Conservation (phyloP, 2,329 filamentous ascomycete genomes). For the Ceratocystis cacaofunesta region DNA sequence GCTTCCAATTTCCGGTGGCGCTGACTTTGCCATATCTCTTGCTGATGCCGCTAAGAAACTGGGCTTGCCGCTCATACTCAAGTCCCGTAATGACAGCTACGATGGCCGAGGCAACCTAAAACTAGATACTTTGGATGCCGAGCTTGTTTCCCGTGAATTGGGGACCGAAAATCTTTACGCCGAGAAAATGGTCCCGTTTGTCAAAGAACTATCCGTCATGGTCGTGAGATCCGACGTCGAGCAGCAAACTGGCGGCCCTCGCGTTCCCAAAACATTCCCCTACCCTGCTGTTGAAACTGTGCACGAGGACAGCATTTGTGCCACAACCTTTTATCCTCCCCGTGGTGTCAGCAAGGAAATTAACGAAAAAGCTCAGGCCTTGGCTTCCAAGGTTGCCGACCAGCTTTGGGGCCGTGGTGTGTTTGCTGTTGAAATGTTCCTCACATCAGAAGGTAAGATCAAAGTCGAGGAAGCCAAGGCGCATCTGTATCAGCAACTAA, state of each 20-base stretch:
- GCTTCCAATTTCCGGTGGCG: conserved; percentile 41
- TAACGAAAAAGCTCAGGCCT: conserved; percentile 51
- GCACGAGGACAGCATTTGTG: conserved; percentile 91
- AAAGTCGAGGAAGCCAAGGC: conserved; percentile 11
- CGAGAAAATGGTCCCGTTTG: conserved; percentile 78
- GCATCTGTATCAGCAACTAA: background rate
- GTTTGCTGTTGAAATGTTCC: conserved; percentile 93
- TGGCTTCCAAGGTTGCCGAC: conserved; percentile 65
- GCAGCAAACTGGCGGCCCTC: conserved; percentile 25
- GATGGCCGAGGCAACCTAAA: conserved; percentile 64
- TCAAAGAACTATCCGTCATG: conserved; percentile 82
- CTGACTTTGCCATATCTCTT: conserved; percentile 45
- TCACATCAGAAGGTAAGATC: conserved; percentile 49
- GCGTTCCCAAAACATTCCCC: conserved; percentile 40
- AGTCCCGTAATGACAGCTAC: conserved; percentile 78
- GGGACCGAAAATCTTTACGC: conserved; percentile 64
- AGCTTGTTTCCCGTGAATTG: conserved; percentile 50
- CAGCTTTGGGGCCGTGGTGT: conserved; percentile 79
- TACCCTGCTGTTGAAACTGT: conserved; percentile 90
- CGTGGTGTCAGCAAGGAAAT: conserved; percentile 49
- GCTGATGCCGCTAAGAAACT: conserved; percentile 46
- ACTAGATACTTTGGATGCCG: conserved; percentile 31
- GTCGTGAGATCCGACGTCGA: conserved; percentile 75
- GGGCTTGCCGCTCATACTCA: conserved; percentile 83
- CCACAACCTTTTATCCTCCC: conserved; percentile 76